These are phyloP conservation scores for Pueraria montana DNA, from an alignment of 306 rosid species.

Conservation along the genomic window DNA sequence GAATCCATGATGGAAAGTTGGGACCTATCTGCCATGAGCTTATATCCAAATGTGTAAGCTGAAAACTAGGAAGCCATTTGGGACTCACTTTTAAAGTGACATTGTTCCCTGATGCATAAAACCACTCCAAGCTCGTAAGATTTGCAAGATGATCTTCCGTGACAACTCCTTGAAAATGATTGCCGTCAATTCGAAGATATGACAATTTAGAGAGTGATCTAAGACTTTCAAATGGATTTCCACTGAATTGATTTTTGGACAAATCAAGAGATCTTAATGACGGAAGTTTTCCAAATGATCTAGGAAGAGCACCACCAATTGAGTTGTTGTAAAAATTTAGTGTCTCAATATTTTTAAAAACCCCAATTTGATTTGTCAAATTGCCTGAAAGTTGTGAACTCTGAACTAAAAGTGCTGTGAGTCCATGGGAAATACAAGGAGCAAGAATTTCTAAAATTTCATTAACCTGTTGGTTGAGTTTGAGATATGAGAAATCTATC, in stretches of 20 bases:
- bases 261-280: not conserved
- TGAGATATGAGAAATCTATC: too few species aligned
- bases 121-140: not conserved
- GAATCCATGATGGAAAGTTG: constrained; percentile 44
- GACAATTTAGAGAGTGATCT: not conserved
- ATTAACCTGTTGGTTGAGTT: too few species aligned
- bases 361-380: too few species aligned
- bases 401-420: too few species aligned
- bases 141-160: constrained; percentile 17
- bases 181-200: not conserved
- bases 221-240: constrained; percentile 23
- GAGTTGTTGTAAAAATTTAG: too few species aligned
- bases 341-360: too few species aligned
- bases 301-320: too few species aligned
- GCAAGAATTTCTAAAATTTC: too few species aligned
- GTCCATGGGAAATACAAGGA: too few species aligned
- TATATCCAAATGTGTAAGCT: rapidly evolving
- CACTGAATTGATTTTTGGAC: not conserved
- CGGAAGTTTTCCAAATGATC: too few species aligned
- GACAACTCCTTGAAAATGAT: constrained; percentile 19
- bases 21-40: constrained; percentile 29
- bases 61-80: constrained; percentile 38
- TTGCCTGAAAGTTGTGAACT: too few species aligned
- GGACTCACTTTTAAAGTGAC: constrained; percentile 4
- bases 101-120: not conserved